phyloP scores from a whole-genome alignment of 345 rosid species.

The Nasturtium officinale region DNA sequence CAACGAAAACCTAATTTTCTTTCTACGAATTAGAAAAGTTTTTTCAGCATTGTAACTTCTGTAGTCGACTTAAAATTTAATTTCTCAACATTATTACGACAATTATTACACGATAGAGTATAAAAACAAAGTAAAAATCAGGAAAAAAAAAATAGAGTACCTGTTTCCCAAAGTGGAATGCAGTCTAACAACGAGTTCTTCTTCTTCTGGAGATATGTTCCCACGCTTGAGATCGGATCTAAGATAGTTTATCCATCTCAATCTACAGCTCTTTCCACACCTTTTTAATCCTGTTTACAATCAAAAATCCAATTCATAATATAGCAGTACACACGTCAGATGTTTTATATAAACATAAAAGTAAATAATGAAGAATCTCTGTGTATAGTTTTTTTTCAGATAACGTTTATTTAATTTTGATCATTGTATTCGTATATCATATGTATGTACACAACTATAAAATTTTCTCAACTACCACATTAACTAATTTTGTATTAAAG shows the following conservation, averaged over 20 bases:
- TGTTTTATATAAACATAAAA: background rate
- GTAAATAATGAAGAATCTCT: background rate
- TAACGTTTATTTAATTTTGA: background rate
- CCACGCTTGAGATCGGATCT: slow-evolving; percentile 80
- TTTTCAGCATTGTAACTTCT: background rate
- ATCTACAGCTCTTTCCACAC: slow-evolving; percentile 92
- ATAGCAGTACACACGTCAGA: background rate
- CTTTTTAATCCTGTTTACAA: slow-evolving; percentile 62
- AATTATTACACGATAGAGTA: background rate
- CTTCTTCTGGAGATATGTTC: slow-evolving; percentile 66
- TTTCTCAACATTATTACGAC: background rate
- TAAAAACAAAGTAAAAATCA: background rate
- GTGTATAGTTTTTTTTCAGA: background rate
- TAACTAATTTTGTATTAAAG: slow-evolving; percentile 1
- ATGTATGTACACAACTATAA: slow-evolving; percentile 4
- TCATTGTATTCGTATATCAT: slow-evolving; percentile 18
- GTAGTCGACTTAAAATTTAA: background rate
- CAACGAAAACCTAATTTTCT: background rate
- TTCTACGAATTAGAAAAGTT: background rate
- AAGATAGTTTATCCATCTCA: slow-evolving; percentile 88
- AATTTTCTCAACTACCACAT: slow-evolving; percentile 5
- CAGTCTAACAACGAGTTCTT: slow-evolving; percentile 61
- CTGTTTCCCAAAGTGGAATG: slow-evolving; percentile 78
- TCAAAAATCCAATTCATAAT: background rate
- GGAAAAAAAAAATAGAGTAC: slow-evolving; percentile 36